These are phyloP conservation scores for Xeromyces bisporus DNA, from an alignment of 495 filamentous ascomycete genomes.

Conservation along the genomic window DNA sequence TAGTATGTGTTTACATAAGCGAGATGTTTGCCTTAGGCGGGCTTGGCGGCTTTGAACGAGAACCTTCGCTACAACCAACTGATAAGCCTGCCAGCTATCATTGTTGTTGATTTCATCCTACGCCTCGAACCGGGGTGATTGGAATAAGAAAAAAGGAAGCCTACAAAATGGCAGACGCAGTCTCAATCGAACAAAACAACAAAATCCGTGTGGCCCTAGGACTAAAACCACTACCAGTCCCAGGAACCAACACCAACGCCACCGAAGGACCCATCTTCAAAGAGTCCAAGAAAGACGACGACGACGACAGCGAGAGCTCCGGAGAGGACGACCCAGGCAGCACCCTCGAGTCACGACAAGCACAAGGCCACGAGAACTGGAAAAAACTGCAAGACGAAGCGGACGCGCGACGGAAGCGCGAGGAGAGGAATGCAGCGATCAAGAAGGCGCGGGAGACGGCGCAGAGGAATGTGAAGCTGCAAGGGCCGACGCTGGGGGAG, in stretches of 20 bases:
- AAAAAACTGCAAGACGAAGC: conserved; percentile 42
- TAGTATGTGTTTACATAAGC: neutral
- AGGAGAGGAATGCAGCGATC: conserved; percentile 59
- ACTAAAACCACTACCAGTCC: conserved; percentile 77
- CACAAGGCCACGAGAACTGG: conserved; percentile 60
- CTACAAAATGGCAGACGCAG: conserved; percentile 60
- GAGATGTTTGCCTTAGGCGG: too few relatives aligned
- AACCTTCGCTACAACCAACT: too few relatives aligned
- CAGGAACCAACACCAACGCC: conserved; percentile 32
- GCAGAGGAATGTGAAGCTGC: conserved; percentile 51
- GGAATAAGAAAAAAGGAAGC: too few relatives aligned
- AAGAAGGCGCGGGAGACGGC: conserved; percentile 78
- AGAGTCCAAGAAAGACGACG: conserved; percentile 29
- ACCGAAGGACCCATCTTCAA: conserved; percentile 42
- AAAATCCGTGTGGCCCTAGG: conserved; percentile 78
- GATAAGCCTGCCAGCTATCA: too few relatives aligned
- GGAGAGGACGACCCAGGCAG: conserved; percentile 51
- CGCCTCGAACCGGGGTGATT: too few relatives aligned
- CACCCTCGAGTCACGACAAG: conserved; percentile 67
- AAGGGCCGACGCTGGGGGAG: conserved; percentile 64
- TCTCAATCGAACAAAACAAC: conserved; percentile 88
- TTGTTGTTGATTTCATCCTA: too few relatives aligned
- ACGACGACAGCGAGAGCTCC: conserved; percentile 25
- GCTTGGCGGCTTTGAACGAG: too few relatives aligned
- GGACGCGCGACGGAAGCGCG: conserved; percentile 54